These are phyloP conservation scores for Fusarium dlaminii DNA, from an alignment of 2,329 filamentous ascomycete species.

Conservation along the genomic window DNA sequence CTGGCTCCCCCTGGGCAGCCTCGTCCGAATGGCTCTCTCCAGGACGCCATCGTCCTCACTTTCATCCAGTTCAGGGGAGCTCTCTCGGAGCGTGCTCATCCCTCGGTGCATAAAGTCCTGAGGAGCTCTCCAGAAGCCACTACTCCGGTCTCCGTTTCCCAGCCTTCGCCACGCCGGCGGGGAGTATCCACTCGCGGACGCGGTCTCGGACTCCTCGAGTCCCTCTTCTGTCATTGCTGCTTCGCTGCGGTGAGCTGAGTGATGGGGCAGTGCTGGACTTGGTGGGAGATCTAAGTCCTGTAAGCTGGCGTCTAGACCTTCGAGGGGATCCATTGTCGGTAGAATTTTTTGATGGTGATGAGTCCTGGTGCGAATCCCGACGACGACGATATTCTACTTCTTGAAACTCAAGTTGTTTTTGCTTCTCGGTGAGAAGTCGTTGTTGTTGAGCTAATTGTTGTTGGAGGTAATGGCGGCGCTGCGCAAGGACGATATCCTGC, in stretches of 20 bases:
- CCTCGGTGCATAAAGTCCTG: slow-evolving; percentile 59
- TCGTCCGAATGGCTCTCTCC: slow-evolving; percentile 63
- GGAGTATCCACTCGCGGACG: slow-evolving; percentile 66
- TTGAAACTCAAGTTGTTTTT: slow-evolving; percentile 34
- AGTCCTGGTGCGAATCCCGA: slow-evolving; percentile 16
- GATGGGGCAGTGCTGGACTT: slow-evolving; percentile 49
- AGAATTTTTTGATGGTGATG: slow-evolving; percentile 11
- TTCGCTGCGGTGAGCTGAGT: slow-evolving; percentile 49
- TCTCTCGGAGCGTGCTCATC: slow-evolving; percentile 45
- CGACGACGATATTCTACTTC: slow-evolving; percentile 28
- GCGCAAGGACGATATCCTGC: slow-evolving; percentile 44
- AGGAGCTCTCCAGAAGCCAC: slow-evolving; percentile 66
- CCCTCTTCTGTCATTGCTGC: slow-evolving; percentile 47
- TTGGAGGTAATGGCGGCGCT: slow-evolving; percentile 36
- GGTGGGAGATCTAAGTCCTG: slow-evolving; percentile 64
- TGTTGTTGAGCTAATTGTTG: slow-evolving; percentile 29
- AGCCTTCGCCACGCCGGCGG: slow-evolving; percentile 70
- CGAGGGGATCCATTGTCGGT: slow-evolving; percentile 49
- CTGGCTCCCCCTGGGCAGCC: slow-evolving; percentile 63
- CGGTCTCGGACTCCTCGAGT: slow-evolving; percentile 57
- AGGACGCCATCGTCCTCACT: slow-evolving; percentile 55
- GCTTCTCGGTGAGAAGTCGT: slow-evolving; percentile 28
- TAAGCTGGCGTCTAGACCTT: slow-evolving; percentile 61
- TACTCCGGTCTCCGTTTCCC: slow-evolving; percentile 67
- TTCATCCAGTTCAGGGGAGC: slow-evolving; percentile 42